Conservation (phyloP, 176 grass and related monocot species). For the Carex myosuroides region DNA sequence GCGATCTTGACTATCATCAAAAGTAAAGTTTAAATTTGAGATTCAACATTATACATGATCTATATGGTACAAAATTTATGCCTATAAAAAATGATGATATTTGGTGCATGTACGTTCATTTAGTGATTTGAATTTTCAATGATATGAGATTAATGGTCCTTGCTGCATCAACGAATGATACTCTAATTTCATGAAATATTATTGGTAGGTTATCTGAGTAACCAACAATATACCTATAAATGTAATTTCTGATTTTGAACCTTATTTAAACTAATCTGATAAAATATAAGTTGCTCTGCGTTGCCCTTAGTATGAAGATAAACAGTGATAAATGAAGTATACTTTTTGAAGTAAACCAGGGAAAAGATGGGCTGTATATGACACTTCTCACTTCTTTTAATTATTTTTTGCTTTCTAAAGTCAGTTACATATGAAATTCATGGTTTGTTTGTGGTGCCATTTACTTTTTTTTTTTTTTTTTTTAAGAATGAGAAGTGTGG, state of each 20-base stretch:
- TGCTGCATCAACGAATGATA: not conserved
- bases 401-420: not conserved
- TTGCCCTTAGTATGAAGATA: not conserved
- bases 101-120: too few relatives aligned
- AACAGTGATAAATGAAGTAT: not conserved
- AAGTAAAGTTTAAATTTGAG: not conserved
- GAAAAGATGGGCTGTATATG: not conserved
- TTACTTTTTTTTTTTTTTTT: not conserved
- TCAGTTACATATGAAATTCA: not conserved
- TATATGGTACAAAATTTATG: too few relatives aligned
- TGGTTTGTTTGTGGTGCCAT: not conserved
- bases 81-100: too few relatives aligned
- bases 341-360: not conserved
- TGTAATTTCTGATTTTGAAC: not conserved
- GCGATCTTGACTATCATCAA: not conserved
- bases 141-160: not conserved
- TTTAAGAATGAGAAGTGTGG: conserved; percentile 55
- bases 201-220: not conserved
- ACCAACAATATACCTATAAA: not conserved
- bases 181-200: not conserved
- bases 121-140: too few relatives aligned
- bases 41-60: not conserved
- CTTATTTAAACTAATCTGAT: not conserved
- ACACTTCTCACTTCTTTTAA: not conserved
- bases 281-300: not conserved